Conservation (phyloP, 2,329 filamentous ascomycete species). For the Apiospora marii region DNA sequence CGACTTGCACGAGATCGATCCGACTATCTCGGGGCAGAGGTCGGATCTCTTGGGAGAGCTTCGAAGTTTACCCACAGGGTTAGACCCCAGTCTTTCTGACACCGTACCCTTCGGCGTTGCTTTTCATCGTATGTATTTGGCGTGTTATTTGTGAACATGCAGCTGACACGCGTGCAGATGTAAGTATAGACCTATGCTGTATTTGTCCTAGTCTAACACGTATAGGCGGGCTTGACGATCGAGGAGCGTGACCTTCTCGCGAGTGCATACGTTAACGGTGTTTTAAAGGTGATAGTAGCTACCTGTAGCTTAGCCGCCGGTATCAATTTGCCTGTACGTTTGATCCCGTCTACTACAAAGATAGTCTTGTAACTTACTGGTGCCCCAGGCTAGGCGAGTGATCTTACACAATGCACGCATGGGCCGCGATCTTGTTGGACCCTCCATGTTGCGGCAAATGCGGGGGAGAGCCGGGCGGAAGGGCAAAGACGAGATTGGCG, state of each 20-base stretch:
- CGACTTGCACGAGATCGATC: constrained; percentile 51
- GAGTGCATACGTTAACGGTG: constrained; percentile 72
- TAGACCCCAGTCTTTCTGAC: constrained; percentile 71
- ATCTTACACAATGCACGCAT: constrained; percentile 79
- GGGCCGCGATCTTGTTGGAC: constrained; percentile 79
- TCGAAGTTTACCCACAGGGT: constrained; percentile 68
- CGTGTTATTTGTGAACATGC: not conserved
- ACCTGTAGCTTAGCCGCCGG: constrained; percentile 84
- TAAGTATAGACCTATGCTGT: constrained; percentile 34
- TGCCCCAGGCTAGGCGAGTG: constrained; percentile 66
- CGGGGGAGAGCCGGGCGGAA: constrained; percentile 79
- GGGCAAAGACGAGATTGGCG: constrained; percentile 79
- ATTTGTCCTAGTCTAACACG: constrained; percentile 34
- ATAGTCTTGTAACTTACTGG: not conserved
- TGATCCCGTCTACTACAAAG: not conserved
- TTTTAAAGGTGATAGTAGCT: constrained; percentile 75
- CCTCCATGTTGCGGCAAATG: constrained; percentile 83
- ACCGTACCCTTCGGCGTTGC: constrained; percentile 73
- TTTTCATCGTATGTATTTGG: constrained; percentile 69
- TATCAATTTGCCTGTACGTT: constrained; percentile 68
- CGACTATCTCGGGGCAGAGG: constrained; percentile 62
- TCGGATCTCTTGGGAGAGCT: constrained; percentile 72
- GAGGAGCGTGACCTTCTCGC: constrained; percentile 79
- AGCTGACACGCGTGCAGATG: constrained; percentile 46
- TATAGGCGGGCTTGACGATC: constrained; percentile 71